These are phyloP conservation scores for Phytopythium mirpurense DNA, from an alignment of 352 stramenopile species.

Conservation along the genomic window DNA sequence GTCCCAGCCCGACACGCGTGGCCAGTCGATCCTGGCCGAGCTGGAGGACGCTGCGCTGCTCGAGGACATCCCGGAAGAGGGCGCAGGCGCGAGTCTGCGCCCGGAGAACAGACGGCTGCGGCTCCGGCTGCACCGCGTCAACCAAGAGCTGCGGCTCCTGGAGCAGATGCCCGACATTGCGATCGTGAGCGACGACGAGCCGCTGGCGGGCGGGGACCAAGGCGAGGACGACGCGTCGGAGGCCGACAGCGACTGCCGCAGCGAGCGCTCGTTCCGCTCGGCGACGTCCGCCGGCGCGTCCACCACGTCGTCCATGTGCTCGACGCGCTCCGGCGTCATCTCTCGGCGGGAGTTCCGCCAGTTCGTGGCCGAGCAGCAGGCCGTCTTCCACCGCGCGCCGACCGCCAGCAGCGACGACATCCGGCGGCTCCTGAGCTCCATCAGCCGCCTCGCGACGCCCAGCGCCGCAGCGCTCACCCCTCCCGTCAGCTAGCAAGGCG, in stretches of 20 bases:
- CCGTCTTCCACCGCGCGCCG: constrained; percentile 15
- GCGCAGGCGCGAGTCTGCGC: constrained; percentile 21
- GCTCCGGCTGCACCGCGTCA: constrained; percentile 34
- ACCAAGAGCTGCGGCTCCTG: constrained; percentile 55
- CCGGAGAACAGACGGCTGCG: constrained; percentile 11
- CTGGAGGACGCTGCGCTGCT: constrained; percentile 17
- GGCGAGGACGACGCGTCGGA: constrained; percentile 11
- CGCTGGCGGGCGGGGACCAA: constrained; percentile 14
- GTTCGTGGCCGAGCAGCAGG: constrained; percentile 39
- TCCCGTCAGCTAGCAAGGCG: constrained; percentile 1
- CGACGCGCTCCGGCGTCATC: constrained; percentile 46
- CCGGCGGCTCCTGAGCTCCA: constrained; percentile 28
- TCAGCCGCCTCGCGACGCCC: constrained; percentile 14
- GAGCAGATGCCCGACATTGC: constrained; percentile 33
- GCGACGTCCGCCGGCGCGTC: constrained; percentile 15
- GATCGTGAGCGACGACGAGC: constrained; percentile 39
- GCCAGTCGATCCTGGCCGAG: constrained; percentile 28
- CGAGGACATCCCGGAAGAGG: constrained; percentile 45
- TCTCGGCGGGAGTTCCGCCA: constrained; percentile 47
- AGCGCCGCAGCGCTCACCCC: neutral
- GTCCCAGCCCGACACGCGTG: constrained; percentile 21
- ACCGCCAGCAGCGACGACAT: constrained; percentile 48
- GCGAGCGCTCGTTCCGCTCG: constrained; percentile 43
- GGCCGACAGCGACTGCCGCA: constrained; percentile 23
- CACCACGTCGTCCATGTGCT: constrained; percentile 32